Base-by-base conservation (phyloP, 1,284 basidiomycete species). In the Ceratobasidium sp. region DNA sequence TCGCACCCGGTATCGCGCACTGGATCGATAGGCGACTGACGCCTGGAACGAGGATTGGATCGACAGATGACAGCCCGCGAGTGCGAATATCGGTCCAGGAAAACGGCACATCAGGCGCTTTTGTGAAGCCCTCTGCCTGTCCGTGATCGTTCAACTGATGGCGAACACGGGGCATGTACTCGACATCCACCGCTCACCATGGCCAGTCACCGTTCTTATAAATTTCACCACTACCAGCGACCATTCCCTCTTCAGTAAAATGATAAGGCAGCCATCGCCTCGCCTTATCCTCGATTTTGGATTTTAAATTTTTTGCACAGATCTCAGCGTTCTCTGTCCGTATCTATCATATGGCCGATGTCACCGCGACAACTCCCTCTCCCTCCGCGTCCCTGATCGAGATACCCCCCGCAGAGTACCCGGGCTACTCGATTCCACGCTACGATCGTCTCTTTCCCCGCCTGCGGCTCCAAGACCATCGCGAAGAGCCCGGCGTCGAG, bases 261-360 rank as follows among this genome's bases (percentile, higher is more conserved):
- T 59, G 67, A 59, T 60, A 70, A 60, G 54, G 67, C 54, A 51
- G 69, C 58, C 58, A 72, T 58, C 40, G 69, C 69, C 69, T 61
- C 69, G 58, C 69, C 48, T 42, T 28, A 25, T 25, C 30, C 58
- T 62, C 69, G 25, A 25, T 53, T 62, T 48, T 48, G n/a, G 4
- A 69, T 42, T 59, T 44, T 72, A 62, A 72, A 61, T 61, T 72
- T 72, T n/a, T 71, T 46, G 25, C 53, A 59, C 56, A 46, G 69
- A 72, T 72, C 69, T 33, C 25, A 28, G 23, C 44, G 21, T 48
- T 30, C 36, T 11, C 56, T 28, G 38, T 5, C 42, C 25, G 62
- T 61, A 72, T 72, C 69, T 72, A 72, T 72, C 69, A 72, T 72
- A 72, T 72, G 69, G 69, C 59, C 59, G 58, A 72, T 61, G 46